Evolutionary conservation across 1,284 basidiomycete genomes (phyloP).

Genomic region (Puccinia brachypodii): DNA sequence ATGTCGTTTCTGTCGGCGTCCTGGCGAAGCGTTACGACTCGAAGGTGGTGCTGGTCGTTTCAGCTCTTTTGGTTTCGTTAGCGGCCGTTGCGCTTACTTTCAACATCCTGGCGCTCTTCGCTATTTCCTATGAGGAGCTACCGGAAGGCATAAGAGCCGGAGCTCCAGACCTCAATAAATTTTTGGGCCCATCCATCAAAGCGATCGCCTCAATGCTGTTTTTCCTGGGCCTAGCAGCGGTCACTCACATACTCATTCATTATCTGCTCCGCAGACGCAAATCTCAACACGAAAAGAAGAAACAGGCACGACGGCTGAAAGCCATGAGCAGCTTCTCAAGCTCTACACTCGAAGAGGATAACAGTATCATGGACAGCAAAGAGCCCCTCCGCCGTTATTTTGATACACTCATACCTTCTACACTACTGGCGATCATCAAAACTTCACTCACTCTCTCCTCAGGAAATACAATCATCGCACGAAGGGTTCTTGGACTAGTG

Average conservation of each 20-base stretch:
- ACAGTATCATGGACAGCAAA: neutral
- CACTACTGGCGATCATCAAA: constrained; percentile 19
- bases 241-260: constrained; percentile 19
- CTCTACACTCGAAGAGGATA: neutral
- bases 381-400: constrained; percentile 1
- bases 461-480: constrained; percentile 34
- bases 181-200: constrained; percentile 17
- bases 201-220: constrained; percentile 20
- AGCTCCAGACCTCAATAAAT: neutral
- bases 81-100: constrained; percentile 26
- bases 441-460: constrained; percentile 7
- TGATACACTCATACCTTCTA: constrained; percentile 29
- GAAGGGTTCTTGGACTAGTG: constrained; percentile 17
- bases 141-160: constrained; percentile 15
- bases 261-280: neutral
- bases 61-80: neutral
- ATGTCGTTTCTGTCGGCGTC: constrained; percentile 1
- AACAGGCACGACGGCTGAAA: neutral
- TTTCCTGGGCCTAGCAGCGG: constrained; percentile 1
- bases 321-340: constrained; percentile 25
- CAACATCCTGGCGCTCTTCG: constrained; percentile 25
- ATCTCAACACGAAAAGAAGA: neutral
- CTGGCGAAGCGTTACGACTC: constrained; percentile 10
- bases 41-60: neutral
- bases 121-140: constrained; percentile 24